Conservation (phyloP, 2,329 filamentous ascomycete genomes). For the Emergomyces africanus region DNA sequence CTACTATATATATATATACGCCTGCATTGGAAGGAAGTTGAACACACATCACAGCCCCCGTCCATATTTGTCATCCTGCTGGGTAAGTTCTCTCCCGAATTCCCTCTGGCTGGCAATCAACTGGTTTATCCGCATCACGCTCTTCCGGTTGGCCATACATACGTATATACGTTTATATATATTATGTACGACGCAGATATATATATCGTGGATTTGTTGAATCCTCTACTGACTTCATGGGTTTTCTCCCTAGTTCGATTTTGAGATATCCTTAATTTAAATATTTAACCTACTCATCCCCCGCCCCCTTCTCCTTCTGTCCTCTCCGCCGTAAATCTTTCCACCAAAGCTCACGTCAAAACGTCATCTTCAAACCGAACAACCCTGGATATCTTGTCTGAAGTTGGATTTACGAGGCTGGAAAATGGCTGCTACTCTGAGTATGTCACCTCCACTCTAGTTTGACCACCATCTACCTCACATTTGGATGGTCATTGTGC, state of each 20-base stretch:
- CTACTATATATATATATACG: neutral
- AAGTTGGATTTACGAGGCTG: conserved; percentile 1
- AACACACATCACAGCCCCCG: neutral
- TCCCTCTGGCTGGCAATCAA: neutral
- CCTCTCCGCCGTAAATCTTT: neutral
- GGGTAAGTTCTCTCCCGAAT: neutral
- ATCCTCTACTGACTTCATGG: neutral
- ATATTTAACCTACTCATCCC: neutral
- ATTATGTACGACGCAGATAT: neutral
- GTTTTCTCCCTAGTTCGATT: neutral
- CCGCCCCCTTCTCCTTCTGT: neutral
- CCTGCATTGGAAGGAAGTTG: neutral
- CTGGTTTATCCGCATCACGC: too few relatives aligned
- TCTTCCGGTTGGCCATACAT: neutral
- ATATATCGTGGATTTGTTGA: neutral
- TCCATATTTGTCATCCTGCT: neutral
- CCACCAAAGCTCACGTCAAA: neutral
- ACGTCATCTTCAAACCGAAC: neutral
- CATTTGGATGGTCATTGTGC: neutral
- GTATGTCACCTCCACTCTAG: conserved; percentile 22
- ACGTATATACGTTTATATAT: neutral
- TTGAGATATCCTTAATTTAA: neutral
- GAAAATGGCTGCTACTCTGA: conserved; percentile 32
- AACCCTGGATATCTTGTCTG: conserved; percentile 1
- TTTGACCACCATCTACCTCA: neutral